Percentiles rank a stretch among this genome's conserved stretches.
phyloP scores from a whole-genome alignment of 768 basidiomycete species.

The Rhizopogon vesiculosus region DNA sequence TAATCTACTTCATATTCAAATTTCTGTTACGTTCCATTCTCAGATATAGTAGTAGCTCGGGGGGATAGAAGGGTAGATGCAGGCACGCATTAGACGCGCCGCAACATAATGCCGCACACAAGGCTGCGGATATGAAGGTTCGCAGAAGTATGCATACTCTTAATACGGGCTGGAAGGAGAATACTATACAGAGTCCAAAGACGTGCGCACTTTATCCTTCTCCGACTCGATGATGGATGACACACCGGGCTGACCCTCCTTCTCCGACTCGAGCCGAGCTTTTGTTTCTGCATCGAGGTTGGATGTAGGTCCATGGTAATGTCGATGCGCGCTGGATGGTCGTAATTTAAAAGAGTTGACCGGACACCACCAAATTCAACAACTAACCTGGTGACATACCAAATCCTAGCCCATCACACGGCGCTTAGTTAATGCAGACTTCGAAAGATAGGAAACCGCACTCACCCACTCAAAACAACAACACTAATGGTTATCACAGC shows the following conservation, averaged over 20 bases:
- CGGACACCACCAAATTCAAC: background rate
- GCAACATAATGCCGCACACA: background rate
- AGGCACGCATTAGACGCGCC: background rate
- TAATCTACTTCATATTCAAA: background rate
- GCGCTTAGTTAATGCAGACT: no score
- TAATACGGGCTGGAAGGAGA: background rate
- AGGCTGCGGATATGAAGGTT: background rate
- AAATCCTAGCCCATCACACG: slow-evolving; percentile 28
- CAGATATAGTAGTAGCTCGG: background rate
- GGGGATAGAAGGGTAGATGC: no score
- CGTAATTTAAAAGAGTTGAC: background rate
- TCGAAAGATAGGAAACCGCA: slow-evolving; percentile 3
- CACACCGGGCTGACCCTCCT: background rate
- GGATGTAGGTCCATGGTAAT: slow-evolving; percentile 53
- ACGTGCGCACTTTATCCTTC: background rate
- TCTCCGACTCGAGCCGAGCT: background rate
- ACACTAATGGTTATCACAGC: slow-evolving; percentile 59
- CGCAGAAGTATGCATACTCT: background rate
- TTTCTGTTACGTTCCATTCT: background rate
- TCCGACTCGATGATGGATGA: background rate
- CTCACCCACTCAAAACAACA: slow-evolving; percentile 48
- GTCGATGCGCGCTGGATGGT: slow-evolving; percentile 39
- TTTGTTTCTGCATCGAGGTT: slow-evolving; percentile 28
- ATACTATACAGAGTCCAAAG: background rate
- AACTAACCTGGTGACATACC: slow-evolving; percentile 36